Base-by-base conservation (phyloP, 495 filamentous ascomycete species). In the Penicillium coffeae region DNA sequence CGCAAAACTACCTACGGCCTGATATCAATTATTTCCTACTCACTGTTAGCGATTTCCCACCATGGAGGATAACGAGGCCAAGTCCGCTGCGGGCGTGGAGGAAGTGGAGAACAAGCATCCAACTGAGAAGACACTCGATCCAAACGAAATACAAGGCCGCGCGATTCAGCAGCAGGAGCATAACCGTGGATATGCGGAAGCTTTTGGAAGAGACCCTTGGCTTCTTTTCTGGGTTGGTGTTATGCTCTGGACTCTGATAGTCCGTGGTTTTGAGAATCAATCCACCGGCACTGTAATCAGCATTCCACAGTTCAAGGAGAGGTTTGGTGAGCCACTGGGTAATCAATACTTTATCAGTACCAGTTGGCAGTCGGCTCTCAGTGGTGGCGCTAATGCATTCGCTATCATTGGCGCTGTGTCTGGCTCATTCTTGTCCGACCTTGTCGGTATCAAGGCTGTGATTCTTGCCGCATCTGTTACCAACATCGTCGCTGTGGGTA, bases 201-300 rank as follows among this genome's bases (percentile, higher is more conserved):
- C 36, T 15, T 56, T 13, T 44, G 42, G 33, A 51, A 45, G n/a
- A 47, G 51, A 56, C 21, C 53, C 53, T 12, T 56, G 48, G 53
- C 40, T 36, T 10, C 51, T 56, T 21, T n/a, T 38, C 19, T 56
- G 53, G 53, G 51, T 48, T 22, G 12, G 39, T 19, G 62, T 59
- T 37, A 57, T 60, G 13, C 50, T 65, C 13, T 68, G 54, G 52
- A 47, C 52, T 8, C 32, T 57, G 8, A 38, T 68, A 1, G 55
- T 68, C 1, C 52, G 54, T 42, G 60, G 57, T 34, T 68, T 64
- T 33, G 64, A 68, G 35, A 62, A 64, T 46, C 62, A 68, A 43
- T 62, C 64, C 13, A 48, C 51, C 18, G 57, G 62, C 10, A 53
- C 40, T 9, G 60, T 57, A 0, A 54, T 62, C 33, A 51, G 59